A percentile compares a stretch with the other conserved stretches of the same genome.
These are phyloP conservation scores for Chaetomiaceae sp. DNA, from an alignment of 2,329 filamentous ascomycete genomes.

Conservation along the genomic window DNA sequence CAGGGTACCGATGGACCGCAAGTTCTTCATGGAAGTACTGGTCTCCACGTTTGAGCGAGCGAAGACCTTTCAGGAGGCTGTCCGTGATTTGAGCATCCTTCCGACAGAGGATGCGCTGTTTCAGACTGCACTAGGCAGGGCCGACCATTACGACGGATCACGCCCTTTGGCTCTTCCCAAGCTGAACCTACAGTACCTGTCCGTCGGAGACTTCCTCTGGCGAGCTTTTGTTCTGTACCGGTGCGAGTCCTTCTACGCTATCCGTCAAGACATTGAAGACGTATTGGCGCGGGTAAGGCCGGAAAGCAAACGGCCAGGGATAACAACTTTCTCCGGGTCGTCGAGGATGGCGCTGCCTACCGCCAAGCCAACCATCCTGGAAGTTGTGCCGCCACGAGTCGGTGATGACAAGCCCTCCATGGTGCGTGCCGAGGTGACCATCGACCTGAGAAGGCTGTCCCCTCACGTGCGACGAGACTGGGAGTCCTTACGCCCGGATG, in stretches of 20 bases:
- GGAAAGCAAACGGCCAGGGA: conserved; percentile 55
- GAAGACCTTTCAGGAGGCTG: conserved; percentile 74
- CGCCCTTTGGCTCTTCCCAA: conserved; percentile 87
- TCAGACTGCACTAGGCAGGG: conserved; percentile 68
- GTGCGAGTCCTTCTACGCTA: conserved; percentile 87
- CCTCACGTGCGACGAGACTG: conserved; percentile 76
- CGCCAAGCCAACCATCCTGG: conserved; percentile 75
- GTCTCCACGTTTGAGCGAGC: conserved; percentile 69
- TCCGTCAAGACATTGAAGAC: conserved; percentile 83
- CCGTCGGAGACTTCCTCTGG: conserved; percentile 95
- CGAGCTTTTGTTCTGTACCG: conserved; percentile 83
- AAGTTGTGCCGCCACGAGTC: conserved; percentile 75
- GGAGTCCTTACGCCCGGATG: conserved; percentile 80
- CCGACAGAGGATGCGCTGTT: conserved; percentile 82
- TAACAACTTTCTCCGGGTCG: conserved; percentile 70
- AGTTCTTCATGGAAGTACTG: conserved; percentile 64
- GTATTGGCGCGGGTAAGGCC: conserved; percentile 74
- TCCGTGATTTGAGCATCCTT: conserved; percentile 64
- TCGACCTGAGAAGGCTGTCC: conserved; percentile 76
- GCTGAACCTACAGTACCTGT: conserved; percentile 90
- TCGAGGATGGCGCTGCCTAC: conserved; percentile 91
- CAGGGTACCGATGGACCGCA: conserved; percentile 56
- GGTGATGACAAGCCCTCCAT: conserved; percentile 77
- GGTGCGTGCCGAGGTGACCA: conserved; percentile 76
- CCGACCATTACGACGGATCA: conserved; percentile 82